Base-by-base conservation (phyloP, 192 early-diverging fungal species). In the Coemansia sp. region DNA sequence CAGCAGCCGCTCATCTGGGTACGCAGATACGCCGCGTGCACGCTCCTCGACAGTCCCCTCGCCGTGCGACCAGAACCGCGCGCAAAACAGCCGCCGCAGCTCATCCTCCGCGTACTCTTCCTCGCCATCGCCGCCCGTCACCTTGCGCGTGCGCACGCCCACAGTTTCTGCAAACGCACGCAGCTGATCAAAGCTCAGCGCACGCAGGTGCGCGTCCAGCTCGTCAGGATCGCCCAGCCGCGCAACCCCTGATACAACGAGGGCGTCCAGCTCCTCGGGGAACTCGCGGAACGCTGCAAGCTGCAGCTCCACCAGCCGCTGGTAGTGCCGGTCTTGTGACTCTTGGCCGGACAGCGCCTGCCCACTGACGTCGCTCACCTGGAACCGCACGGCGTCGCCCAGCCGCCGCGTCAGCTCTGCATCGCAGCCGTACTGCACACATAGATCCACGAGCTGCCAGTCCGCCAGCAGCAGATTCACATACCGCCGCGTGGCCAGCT, bases 401-500 rank as follows among this genome's bases (percentile, higher is more conserved):
- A 95, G 92, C 58, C 83, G 86, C 16, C 69, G 77, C n/a, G 91
- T 82, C 47, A 87, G 78, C 12, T 84, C 85, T 33, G 89, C 35
- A n/a, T 40, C n/a, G n/a, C 30, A 31, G 19, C 43, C 1, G 6
- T 7, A 4, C 43, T 6, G 43, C 19, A n/a, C 40, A 19, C 64
- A 63, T 10, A 71, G 71, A 8, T 80, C 77, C 1, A 85, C 63
- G 28, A 96, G 67, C 35, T 93, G 85, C 49, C 89, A 87, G 59
- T 99, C 97, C 9, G 86, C 78, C 16, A 99, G 58, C 5, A 99
- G 50, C 2, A 85, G 73, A 61, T 89, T 85, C 47, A 97, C 85
- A 56, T 84, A 94, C 31, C 95, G 86, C n/a, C 95, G 88, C 2
- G 95, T 98, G 4, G 95, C 86, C 51, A 98, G 71, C 74, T 97